Evolutionary conservation across 75 land plant species (phyloP).

Genomic region (Selaginella tamariscina): DNA sequence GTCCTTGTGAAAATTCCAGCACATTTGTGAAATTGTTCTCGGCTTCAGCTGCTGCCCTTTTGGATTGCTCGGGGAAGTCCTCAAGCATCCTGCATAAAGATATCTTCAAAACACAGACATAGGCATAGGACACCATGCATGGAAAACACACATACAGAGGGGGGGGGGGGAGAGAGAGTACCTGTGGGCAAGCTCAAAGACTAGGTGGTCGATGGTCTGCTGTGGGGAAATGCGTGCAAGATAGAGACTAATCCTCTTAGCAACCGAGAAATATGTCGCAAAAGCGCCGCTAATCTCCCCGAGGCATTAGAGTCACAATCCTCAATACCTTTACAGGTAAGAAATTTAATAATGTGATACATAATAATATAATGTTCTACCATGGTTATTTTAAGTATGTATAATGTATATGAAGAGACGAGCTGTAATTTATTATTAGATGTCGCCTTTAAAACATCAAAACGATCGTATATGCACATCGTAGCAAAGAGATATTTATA

Average conservation of each 20-base stretch:
- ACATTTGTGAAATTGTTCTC: constrained; percentile 40
- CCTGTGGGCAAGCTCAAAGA: constrained; percentile 82
- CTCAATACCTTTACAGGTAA: constrained; percentile 91
- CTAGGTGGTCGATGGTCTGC: constrained; percentile 93
- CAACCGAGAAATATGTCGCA: constrained; percentile 94
- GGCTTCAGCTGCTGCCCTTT: constrained; percentile 34
- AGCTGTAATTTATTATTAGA: no score
- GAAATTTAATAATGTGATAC: no score
- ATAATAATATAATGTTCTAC: no score
- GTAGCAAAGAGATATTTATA: no score
- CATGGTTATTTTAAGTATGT: no score
- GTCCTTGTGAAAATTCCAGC: constrained; percentile 92
- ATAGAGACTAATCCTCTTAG: constrained; percentile 89
- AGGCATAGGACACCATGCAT: no score
- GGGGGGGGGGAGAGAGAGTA: no score
- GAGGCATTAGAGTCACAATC: constrained; percentile 98
- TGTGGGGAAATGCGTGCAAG: constrained; percentile 91
- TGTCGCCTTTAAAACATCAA: no score
- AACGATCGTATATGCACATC: no score
- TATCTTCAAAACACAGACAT: no score
- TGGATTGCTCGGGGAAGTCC: constrained; percentile 63
- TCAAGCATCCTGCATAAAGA: constrained; percentile 94
- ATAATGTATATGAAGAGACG: no score
- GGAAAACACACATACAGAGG: no score
- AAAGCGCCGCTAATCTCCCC: constrained; percentile 92